phyloP scores from a whole-genome alignment of 306 rosid species.

The Casuarina glauca region DNA sequence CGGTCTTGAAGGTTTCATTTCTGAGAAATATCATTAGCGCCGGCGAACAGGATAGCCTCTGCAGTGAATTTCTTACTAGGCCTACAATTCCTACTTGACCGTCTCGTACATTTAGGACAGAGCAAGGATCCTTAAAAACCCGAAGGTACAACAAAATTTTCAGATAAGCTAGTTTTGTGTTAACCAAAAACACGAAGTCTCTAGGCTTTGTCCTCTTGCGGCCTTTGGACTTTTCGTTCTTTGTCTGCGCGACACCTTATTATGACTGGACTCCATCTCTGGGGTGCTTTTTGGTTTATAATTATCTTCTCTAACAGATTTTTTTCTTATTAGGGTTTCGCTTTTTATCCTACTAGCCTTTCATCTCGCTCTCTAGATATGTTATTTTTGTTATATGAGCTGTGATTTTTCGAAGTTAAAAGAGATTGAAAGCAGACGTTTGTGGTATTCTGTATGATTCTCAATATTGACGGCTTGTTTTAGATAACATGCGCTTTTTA shows the following conservation, averaged over 20 bases:
- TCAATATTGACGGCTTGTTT: neutral
- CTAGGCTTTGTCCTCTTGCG: neutral
- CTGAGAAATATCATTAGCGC: conserved; percentile 23
- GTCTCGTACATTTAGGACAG: neutral
- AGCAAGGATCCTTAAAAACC: too few species aligned
- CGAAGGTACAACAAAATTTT: neutral
- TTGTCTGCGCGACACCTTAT: neutral
- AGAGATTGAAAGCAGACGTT: neutral
- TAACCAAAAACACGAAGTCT: too few species aligned
- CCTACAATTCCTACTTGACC: neutral
- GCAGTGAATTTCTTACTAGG: neutral
- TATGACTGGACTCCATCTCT: neutral
- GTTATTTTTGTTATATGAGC: too few species aligned
- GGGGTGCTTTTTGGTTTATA: neutral
- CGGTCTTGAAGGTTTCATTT: conserved; percentile 45
- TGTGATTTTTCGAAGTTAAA: neutral
- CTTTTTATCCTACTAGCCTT: neutral
- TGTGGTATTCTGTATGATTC: neutral
- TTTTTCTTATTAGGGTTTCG: neutral
- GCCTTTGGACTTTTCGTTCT: neutral
- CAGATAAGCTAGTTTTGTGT: too few species aligned
- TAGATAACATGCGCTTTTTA: neutral
- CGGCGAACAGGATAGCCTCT: conserved; percentile 36
- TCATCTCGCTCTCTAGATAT: neutral
- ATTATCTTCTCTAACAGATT: neutral